Percentiles rank a stretch among this genome's conserved stretches.
phyloP scores from a whole-genome alignment of 2,329 filamentous ascomycete genomes.

The Uncinocarpus reesii region DNA sequence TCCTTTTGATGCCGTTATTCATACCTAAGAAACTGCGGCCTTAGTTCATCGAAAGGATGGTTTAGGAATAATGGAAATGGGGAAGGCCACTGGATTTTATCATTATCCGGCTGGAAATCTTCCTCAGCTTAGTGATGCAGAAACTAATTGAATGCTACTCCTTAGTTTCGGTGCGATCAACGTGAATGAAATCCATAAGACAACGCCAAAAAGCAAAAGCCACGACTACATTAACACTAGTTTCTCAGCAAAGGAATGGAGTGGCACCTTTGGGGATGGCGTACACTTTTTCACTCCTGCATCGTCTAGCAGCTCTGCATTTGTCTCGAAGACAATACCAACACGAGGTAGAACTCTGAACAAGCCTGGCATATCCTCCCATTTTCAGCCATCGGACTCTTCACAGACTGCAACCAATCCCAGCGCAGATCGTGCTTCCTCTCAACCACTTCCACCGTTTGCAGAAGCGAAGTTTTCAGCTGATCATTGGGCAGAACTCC shows the following conservation, averaged over 20 bases:
- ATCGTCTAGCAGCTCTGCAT: conserved; percentile 15
- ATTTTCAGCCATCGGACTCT: conserved; percentile 13
- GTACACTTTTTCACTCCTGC: conserved; percentile 31
- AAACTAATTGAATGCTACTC: neutral
- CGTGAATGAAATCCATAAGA: neutral
- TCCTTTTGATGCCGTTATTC: conserved; percentile 22
- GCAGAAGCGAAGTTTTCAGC: conserved; percentile 29
- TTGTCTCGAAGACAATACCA: conserved; percentile 19
- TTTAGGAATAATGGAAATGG: too few species aligned
- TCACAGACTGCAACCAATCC: conserved; percentile 4
- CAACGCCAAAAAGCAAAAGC: conserved; percentile 27
- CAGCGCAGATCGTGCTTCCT: conserved; percentile 9
- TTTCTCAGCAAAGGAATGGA: conserved; percentile 37
- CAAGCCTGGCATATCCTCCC: conserved; percentile 18
- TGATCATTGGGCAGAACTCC: conserved; percentile 31
- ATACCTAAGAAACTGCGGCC: too few species aligned
- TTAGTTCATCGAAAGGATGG: too few species aligned
- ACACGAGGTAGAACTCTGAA: conserved; percentile 20
- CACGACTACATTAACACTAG: conserved; percentile 29
- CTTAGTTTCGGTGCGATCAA: conserved; percentile 2
- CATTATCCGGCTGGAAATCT: too few species aligned
- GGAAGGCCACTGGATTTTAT: too few species aligned
- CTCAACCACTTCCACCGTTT: conserved; percentile 20
- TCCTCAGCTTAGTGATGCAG: too few species aligned
- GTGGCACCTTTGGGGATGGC: conserved; percentile 26